phyloP scores from a whole-genome alignment of 2,329 filamentous ascomycete genomes.

The Didymella arachidicola region DNA sequence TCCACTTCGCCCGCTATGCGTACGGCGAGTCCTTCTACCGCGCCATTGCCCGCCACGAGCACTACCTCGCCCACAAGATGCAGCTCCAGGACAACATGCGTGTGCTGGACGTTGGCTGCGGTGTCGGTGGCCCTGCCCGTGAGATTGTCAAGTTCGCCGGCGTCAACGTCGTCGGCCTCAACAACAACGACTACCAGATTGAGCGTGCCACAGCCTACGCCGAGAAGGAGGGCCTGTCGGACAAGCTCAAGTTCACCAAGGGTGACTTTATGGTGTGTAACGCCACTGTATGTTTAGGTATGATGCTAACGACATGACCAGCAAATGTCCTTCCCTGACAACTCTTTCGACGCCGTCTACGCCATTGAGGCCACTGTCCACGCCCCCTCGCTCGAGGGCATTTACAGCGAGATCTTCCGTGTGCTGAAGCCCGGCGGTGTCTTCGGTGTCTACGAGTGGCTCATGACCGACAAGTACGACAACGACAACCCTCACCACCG shows the following conservation, averaged over 20 bases:
- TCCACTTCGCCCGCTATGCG: constrained; percentile 97
- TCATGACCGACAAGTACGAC: constrained; percentile 97
- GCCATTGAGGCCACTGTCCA: constrained; percentile 98
- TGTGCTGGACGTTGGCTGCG: constrained; percentile 95
- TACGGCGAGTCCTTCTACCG: constrained; percentile 86
- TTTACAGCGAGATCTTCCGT: constrained; percentile 93
- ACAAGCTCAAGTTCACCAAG: constrained; percentile 88
- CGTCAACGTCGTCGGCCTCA: constrained; percentile 86
- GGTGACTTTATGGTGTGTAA: constrained; percentile 86
- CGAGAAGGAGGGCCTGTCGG: constrained; percentile 76
- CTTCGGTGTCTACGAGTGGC: constrained; percentile 98
- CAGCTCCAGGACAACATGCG: constrained; percentile 85
- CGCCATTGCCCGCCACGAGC: constrained; percentile 94
- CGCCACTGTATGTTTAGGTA: neutral
- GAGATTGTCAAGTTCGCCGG: constrained; percentile 97
- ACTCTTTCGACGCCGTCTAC: constrained; percentile 93
- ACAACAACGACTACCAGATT: constrained; percentile 99
- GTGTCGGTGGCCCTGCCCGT: constrained; percentile 91
- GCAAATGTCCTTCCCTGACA: constrained; percentile 95
- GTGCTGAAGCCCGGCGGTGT: constrained; percentile 95
- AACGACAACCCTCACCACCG: constrained; percentile 86
- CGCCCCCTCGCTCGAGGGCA: constrained; percentile 86
- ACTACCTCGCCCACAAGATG: constrained; percentile 93
- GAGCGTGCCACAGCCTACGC: constrained; percentile 89
- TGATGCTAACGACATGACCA: constrained; percentile 42